Base-by-base conservation (phyloP, 1,284 basidiomycete species). In the Entoloma clypeatum region DNA sequence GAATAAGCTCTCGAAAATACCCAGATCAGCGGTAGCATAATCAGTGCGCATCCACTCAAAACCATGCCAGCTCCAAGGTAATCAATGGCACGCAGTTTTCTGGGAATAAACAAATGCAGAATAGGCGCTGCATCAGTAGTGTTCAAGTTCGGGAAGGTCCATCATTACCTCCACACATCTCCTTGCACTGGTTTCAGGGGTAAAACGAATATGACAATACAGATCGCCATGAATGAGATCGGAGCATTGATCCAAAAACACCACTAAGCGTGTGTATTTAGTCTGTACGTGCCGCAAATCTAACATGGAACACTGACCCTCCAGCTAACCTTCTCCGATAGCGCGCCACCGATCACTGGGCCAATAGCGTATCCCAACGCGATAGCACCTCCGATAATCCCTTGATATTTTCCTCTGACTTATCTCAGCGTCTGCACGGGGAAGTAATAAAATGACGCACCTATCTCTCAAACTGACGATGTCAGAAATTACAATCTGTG, bases 21-120 rank as follows among this genome's bases (percentile, higher is more conserved):
- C 76, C 85, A 89, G 25, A 85, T 86, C 13, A 89, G 68, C 0
- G 83, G 82, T 9, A 88, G 65, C 29, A 86, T 71, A 14, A 88
- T 58, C 5, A 86, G 63, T 4, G 75, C 67, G 24, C 80, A 79
- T n/a, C 74, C 82, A 1, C 65, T 65, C 6, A 87, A 69, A 0
- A 79, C 80, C 13, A 87, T 59, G 1, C 68, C 42, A 0, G 74
- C 68, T 0, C 86, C 86, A 17, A 77, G 49, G 48, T 82, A 88
- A 55, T 89, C 86, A 14, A 88, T 63, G 1, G 72, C 72, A n/a
- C 74, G 61, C n/a, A 86, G 64, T 58, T 89, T 87, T 49, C 74
- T 76, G 43, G 5, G n/a, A n/a, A 21, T 14, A 23, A 28, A 30
- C 44, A 9, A 45, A 41, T 42, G 31, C 21, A 23, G 7, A 4